These are phyloP conservation scores for Glycyrrhiza uralensis DNA, from an alignment of 306 rosid genomes.

Conservation along the genomic window DNA sequence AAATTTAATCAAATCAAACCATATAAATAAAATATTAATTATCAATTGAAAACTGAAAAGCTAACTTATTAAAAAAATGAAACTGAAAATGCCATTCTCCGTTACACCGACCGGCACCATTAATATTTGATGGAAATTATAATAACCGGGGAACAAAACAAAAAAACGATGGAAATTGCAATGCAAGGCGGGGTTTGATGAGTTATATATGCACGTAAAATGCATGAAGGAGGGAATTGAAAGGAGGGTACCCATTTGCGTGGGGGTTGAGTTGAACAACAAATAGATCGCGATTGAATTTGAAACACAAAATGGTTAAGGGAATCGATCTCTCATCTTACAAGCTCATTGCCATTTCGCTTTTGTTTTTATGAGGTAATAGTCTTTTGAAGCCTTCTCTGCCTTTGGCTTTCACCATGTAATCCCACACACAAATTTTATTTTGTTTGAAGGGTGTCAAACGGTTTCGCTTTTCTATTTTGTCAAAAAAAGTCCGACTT, in stretches of 20 bases:
- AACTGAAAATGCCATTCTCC: constrained; percentile 20
- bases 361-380: constrained; percentile 20
- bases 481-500: not conserved
- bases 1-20: constrained; percentile 19
- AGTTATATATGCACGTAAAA: not conserved
- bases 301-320: not conserved
- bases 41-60: constrained; percentile 11
- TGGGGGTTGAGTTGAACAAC: constrained; percentile 22
- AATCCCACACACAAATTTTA: not conserved
- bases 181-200: not conserved
- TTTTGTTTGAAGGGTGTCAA: not conserved
- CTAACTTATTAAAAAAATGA: not conserved
- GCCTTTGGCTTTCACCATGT: not conserved
- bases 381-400: constrained; percentile 30
- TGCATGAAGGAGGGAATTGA: constrained; percentile 16
- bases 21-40: constrained; percentile 14
- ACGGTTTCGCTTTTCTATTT: not conserved
- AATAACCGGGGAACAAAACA: not conserved
- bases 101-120: not conserved
- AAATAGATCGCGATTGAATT: constrained; percentile 24
- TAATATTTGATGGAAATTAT: not conserved
- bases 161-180: constrained; percentile 2
- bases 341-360: not conserved
- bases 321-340: constrained; percentile 28
- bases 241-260: constrained; percentile 45